Base-by-base conservation (phyloP, 306 rosid genomes). In the Gleditsia sinensis region DNA sequence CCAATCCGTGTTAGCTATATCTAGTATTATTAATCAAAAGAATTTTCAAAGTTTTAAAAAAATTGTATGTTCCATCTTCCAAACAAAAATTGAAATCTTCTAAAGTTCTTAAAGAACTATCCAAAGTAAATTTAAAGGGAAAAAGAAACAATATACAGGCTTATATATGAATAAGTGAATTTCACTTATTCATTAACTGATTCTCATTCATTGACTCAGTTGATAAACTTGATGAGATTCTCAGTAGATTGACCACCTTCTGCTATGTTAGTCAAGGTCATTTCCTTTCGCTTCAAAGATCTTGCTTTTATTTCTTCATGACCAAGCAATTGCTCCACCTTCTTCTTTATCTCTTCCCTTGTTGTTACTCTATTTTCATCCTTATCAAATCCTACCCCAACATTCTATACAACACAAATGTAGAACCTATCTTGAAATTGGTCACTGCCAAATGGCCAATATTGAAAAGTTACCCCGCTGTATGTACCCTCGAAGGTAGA, bases 401-500 rank as follows among this genome's bases (percentile, higher is more conserved):
- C 72, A 21, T 61, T 75, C 76, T 76, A 80, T 1, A 58, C 42
- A 53, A 74, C 75, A 17, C 74, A 54, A 16, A 78, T 64, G 37
- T 78, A 78, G 30, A 21, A 27, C 73, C 33, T 61, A 39, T 74
- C 28, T 13, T 59, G 8, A 33, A 49, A 4, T 28, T 80, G 76
- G 6, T 80, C 76, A 7, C 30, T 50, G 43, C 49, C 74, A 60
- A 56, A 67, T 14, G 83, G 80, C 76, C 83, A 74, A 48, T 76
- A 80, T 67, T 67, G 39, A 58, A 67, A 80, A 46, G 83, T 79
- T 4, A 80, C 60, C 3, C 79, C 71, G 36, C 53, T 39, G 45
- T 30, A 66, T 2, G 86, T 25, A 55, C 94, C 86, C 57, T 89
- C 94, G 1, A 86, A 27, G 2, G 89, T 82, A 14, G 93, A 86